Percentiles rank a stretch among this genome's conserved stretches.
phyloP scores from a whole-genome alignment of 2,329 filamentous ascomycete genomes.

The Leptographium flavum region DNA sequence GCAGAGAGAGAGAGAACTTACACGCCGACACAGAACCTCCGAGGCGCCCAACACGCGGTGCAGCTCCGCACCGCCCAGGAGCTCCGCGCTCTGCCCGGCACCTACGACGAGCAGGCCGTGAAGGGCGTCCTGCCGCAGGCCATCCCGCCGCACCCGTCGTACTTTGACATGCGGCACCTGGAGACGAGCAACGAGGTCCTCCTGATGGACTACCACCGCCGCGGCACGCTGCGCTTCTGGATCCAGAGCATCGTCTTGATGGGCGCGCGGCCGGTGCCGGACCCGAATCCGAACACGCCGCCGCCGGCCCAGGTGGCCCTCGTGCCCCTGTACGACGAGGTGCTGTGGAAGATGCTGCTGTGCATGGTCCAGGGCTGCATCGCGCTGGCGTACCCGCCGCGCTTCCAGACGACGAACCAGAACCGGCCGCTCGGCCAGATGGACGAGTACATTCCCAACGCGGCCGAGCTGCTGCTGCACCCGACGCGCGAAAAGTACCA shows the following conservation, averaged over 20 bases:
- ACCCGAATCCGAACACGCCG: too few species aligned
- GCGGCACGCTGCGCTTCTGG: slow-evolving; percentile 7
- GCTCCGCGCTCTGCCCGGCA: slow-evolving; percentile 1
- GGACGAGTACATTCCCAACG: not conserved
- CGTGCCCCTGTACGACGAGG: not conserved
- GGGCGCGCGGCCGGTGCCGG: too few species aligned
- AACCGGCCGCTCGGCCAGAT: not conserved
- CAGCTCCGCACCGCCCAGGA: slow-evolving; percentile 1
- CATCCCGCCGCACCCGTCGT: too few species aligned
- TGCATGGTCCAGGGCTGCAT: slow-evolving; percentile 10
- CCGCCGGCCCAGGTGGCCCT: too few species aligned
- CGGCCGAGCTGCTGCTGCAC: not conserved
- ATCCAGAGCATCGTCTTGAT: not conserved
- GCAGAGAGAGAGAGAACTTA: not conserved
- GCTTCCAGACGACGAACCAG: not conserved
- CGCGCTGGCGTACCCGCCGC: slow-evolving; percentile 10
- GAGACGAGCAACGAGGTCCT: not conserved
- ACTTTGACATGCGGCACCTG: too few species aligned
- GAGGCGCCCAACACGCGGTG: slow-evolving; percentile 4
- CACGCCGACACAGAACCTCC: slow-evolving; percentile 1
- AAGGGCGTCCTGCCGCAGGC: not conserved
- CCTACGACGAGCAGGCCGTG: not conserved
- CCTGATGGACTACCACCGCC: slow-evolving; percentile 6
- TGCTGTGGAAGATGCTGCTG: slow-evolving; percentile 9
- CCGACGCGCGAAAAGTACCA: not conserved